phyloP scores from a whole-genome alignment of 306 rosid species.

The Prunus padus region DNA sequence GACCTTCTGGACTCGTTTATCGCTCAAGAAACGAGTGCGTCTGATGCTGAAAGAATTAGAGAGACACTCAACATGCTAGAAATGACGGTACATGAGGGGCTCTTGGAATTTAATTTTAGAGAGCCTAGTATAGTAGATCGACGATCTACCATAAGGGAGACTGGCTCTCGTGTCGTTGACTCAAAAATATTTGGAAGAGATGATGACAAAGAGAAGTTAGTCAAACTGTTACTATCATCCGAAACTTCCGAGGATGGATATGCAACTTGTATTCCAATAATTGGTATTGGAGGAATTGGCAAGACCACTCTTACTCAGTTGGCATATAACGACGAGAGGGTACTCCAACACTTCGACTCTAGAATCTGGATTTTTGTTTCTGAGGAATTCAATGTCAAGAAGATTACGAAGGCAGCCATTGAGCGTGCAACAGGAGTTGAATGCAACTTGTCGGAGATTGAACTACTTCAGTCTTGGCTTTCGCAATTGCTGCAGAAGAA shows the following conservation, averaged over 20 bases:
- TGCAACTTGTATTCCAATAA: conserved; percentile 11
- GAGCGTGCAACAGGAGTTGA: neutral
- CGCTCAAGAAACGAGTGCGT: neutral
- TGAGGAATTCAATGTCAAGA: neutral
- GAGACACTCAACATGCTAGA: neutral
- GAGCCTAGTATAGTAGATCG: neutral
- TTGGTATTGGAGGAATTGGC: conserved; percentile 15
- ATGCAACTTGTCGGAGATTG: neutral
- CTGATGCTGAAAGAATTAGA: neutral
- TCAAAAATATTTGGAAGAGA: neutral
- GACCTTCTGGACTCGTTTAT: neutral
- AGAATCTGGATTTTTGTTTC: conserved; percentile 12
- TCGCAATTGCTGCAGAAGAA: neutral
- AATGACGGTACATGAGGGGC: neutral
- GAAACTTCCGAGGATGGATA: neutral
- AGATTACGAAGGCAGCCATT: neutral
- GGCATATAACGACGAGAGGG: neutral
- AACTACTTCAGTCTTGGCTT: neutral
- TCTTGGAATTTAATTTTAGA: neutral
- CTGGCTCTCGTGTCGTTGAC: neutral
- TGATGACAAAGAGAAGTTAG: conserved; percentile 5
- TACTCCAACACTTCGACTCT: neutral
- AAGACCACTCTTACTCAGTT: conserved; percentile 11
- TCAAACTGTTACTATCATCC: neutral
- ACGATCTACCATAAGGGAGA: neutral